Evolutionary conservation across 2,329 filamentous ascomycete species (phyloP), one percentile per base, ranked within the genome.

Genomic region (Neofusicoccum sp.): DNA sequence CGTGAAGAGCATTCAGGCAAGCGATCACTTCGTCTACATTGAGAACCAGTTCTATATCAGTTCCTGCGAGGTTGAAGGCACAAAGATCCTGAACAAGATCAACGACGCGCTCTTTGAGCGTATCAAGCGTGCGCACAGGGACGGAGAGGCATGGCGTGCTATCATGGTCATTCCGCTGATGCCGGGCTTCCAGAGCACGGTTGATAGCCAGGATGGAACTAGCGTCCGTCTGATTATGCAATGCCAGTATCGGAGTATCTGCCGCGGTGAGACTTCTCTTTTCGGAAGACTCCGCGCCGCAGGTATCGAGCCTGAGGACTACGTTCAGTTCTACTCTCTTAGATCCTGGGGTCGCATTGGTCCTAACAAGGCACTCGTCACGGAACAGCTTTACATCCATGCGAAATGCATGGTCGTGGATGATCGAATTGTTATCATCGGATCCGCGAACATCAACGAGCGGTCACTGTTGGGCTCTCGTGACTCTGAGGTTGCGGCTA

Each of bases 11-110:
- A 99, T 99, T 67, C 89, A 95, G 65, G 89, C 93, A 65, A 97
- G 92, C 1, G 91, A 99, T 49, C 95, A 98, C 73, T 96, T 97
- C 69, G 91, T 98, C 56, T 98, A 99, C 75, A 96, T 98, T 66
- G 95, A 99, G 74, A 99, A 99, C 71, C 95, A 99, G 71, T 99
- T 98, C 77, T 99, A 96, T 79, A 90, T 99, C 73, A 96, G 91
- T 36, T 96, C 91, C 66, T 95, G 90, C 54, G 89, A 95, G 69
- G 92, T 93, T 4, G 87, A 96, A 67, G 90, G 89, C 57, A 90
- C 89, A 11, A 91, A 88, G 71, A 95, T 99, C 64, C 85, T 91
- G 73, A 99, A 99, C 74, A 87, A 88, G 65, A 97, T 99, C 66
- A 93, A 93, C 54, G 93, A 98, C 76, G 93, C 95, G 3, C 81